Percentiles rank a stretch among this genome's conserved stretches.
phyloP scores from a whole-genome alignment of 371 early-diverging fungal species.

The Parasitella parasitica region DNA sequence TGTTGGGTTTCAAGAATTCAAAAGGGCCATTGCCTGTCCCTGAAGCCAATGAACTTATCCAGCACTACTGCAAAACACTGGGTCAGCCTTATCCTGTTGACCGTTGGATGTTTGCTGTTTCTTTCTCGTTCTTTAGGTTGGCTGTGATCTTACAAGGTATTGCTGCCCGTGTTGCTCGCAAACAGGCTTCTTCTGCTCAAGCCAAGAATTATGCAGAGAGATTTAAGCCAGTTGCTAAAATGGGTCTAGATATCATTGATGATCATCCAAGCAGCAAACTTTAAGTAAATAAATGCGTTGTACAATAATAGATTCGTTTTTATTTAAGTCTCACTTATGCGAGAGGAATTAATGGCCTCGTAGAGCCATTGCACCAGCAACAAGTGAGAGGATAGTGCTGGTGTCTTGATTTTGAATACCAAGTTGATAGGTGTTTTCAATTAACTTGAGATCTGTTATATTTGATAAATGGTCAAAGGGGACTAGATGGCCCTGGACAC shows the following conservation, averaged over 20 bases:
- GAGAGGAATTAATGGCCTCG: constrained; percentile 23
- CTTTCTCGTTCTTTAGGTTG: constrained; percentile 63
- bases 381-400: constrained; percentile 22
- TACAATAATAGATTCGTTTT: neutral
- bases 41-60: constrained; percentile 59
- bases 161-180: constrained; percentile 81
- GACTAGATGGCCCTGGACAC: constrained; percentile 42
- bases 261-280: constrained; percentile 17
- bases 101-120: constrained; percentile 55
- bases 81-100: constrained; percentile 67
- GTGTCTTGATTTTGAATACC: constrained; percentile 15
- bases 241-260: constrained; percentile 40
- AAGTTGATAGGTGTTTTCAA: constrained; percentile 46
- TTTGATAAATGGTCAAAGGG: constrained; percentile 27
- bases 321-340: neutral
- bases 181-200: constrained; percentile 82
- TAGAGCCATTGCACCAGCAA: constrained; percentile 43
- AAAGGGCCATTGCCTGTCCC: constrained; percentile 65
- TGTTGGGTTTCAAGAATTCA: constrained; percentile 40
- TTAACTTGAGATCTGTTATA: constrained; percentile 25
- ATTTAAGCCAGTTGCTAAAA: constrained; percentile 33
- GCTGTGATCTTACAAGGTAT: constrained; percentile 86
- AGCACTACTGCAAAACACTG: constrained; percentile 60
- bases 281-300: neutral
- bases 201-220: constrained; percentile 58